Evolutionary conservation across 1,284 basidiomycete species (phyloP).

Genomic region (Tremellales sp.): DNA sequence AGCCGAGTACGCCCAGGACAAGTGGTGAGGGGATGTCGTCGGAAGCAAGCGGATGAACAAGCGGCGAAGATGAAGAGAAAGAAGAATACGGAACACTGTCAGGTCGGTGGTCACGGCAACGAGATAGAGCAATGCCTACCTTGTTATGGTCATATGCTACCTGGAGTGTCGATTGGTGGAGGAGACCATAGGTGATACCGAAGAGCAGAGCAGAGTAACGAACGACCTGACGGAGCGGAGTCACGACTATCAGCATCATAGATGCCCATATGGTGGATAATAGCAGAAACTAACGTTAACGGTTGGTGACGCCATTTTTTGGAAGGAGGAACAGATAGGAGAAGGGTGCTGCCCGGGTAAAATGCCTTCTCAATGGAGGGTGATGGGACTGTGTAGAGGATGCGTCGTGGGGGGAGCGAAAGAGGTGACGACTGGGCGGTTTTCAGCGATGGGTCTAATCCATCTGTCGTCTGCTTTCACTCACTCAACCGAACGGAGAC

Average conservation of each 20-base stretch:
- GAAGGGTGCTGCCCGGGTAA: too few species aligned
- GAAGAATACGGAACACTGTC: neutral
- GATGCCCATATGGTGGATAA: too few species aligned
- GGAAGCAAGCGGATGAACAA: too few species aligned
- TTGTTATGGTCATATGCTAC: constrained; percentile 62
- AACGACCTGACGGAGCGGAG: constrained; percentile 72
- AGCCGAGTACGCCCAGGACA: too few species aligned
- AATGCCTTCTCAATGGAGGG: too few species aligned
- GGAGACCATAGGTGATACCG: constrained; percentile 88
- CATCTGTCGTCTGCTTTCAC: too few species aligned
- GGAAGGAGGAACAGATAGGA: neutral
- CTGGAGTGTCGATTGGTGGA: constrained; percentile 87
- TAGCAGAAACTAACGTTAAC: constrained; percentile 32
- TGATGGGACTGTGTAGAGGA: too few species aligned
- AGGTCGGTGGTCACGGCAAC: neutral
- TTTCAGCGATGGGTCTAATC: too few species aligned
- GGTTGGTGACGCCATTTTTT: constrained; percentile 25
- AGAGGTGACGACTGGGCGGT: neutral
- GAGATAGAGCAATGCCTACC: constrained; percentile 28
- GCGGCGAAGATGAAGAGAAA: too few species aligned
- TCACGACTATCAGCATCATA: neutral
- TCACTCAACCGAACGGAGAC: too few species aligned
- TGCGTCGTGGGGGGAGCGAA: too few species aligned
- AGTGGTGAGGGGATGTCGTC: too few species aligned
- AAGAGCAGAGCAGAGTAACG: constrained; percentile 88